Evolutionary conservation across 2,329 filamentous ascomycete genomes (phyloP), one percentile per base, ranked within the genome.

Genomic region (Tympanopsis confertula): DNA sequence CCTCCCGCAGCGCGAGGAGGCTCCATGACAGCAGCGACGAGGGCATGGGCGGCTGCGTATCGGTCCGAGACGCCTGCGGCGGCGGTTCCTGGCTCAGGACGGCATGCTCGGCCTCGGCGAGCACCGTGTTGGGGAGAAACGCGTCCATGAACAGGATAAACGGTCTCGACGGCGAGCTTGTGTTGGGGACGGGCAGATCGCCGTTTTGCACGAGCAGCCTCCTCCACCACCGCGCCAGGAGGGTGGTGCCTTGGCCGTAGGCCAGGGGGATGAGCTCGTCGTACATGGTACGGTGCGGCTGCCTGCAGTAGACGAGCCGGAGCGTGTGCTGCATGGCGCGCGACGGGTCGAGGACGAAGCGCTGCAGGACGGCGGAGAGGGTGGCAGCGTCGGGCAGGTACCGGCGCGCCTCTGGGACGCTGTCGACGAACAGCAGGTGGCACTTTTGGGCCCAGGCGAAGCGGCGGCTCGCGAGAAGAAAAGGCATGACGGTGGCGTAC

Each of bases 241-340:
- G 46, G 1, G 64, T 63, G 22, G 59, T 52, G 1, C 71, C 71
- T n/a, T 56, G 51, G 4, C 57, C 51, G 45, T 66, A 74, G 2
- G 75, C 54, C 37, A 62, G 51, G 3, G 71, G 68, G n/a, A 75
- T 58, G 5, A 75, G 39, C 15, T 55, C 50, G 44, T 74, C 69
- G 47, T 75, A 75, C 0, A 74, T 45, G 10, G 50, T 44, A 30
- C 59, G 66, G 35, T 66, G 56, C 2, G 47, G 47, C 35, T 60
- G 67, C 14, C 57, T 55, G 5, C 57, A 48, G 42, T 75, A 75
- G 7, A 75, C 52, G 13, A 55, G 50, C 30, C 54, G 56, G 5
- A 75, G 52, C 2, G 58, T 58, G 7, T 53, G 52, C 33, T 66
- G 59, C 35, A 62, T 48, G 17, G 52, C 45, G 3, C 53, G 47